Base-by-base conservation (phyloP, 495 filamentous ascomycete genomes). In the Hypoxylon fuscum region DNA sequence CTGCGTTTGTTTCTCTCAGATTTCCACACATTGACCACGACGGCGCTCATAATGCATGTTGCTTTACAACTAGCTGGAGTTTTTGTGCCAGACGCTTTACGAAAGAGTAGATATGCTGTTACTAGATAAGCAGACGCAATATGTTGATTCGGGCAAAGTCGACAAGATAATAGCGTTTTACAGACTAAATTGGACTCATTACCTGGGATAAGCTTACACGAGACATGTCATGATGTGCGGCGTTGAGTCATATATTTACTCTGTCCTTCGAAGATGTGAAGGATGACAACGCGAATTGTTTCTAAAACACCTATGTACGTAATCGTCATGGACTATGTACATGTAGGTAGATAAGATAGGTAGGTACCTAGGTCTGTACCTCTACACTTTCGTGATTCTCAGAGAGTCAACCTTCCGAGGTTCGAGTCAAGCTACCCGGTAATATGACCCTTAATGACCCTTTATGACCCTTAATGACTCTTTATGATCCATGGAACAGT, bases 1-100 rank as follows among this genome's bases (percentile, higher is more conserved):
- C 23, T 45, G 42, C 64, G n/a, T 23, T 57, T 47, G 58, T 56
- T 62, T 54, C 17, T 32, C 25, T 37, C 22, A 43, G 22, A 35
- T 42, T 21, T 45, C 5, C 11, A 45, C 37, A 56, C 20, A 20
- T 15, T 27, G 18, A 47, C 41, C 15, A 56, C 27, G 42, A 56
- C 9, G 25, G 44, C 48, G 45, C 45, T 32, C 27, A 47, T 42
- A n/a, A 23, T 44, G 42, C 14, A 12, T 50, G n/a, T 55, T 55
- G 29, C 31, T 55, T 38, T 40, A 14, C 15, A 50, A 18, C 15
- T 49, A 22, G 49, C 11, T 34, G 29, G 49, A 22, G 38, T 54
- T 27, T 9, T 41, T 50, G 18, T 27, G 37, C 29, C 15, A 43
- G 9, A 18, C 29, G 31, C 8, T 32, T 44, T 32, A 40, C 5